These are phyloP conservation scores for Eucalyptus regnans DNA, from an alignment of 345 rosid species.

Conservation along the genomic window DNA sequence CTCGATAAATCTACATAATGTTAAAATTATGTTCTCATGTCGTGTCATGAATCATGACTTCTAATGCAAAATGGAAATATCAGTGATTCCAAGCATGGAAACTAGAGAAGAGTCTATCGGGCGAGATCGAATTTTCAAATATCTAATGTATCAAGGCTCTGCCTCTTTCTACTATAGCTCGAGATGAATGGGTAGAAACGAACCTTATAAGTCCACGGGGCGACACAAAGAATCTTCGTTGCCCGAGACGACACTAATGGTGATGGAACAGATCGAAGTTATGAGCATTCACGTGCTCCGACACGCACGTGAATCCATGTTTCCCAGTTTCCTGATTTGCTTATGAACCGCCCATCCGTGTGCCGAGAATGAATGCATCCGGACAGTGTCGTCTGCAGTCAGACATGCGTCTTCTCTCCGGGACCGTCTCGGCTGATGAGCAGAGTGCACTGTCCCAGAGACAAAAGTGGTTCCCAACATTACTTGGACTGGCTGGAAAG, in stretches of 20 bases:
- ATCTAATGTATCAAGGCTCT: neutral
- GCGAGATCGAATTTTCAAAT: neutral
- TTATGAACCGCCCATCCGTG: neutral
- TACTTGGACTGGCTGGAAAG: neutral
- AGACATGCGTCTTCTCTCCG: neutral
- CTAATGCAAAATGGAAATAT: neutral
- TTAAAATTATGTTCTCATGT: neutral
- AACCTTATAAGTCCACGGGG: neutral
- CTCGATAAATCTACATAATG: neutral
- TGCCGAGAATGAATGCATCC: neutral
- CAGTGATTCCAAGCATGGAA: neutral
- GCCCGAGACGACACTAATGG: neutral
- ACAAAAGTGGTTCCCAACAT: neutral
- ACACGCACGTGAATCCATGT: neutral
- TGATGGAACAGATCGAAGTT: slow-evolving; percentile 16
- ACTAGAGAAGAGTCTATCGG: neutral
- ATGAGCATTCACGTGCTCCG: neutral
- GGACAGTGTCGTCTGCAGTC: neutral
- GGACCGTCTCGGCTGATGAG: neutral
- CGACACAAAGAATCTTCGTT: neutral
- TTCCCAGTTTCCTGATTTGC: neutral
- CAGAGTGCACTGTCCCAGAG: neutral
- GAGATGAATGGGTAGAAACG: neutral
- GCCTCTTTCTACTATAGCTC: neutral
- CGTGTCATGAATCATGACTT: fast-evolving